These are phyloP conservation scores for Erodium trifolium DNA, from an alignment of 441 rosid species.

Conservation along the genomic window DNA sequence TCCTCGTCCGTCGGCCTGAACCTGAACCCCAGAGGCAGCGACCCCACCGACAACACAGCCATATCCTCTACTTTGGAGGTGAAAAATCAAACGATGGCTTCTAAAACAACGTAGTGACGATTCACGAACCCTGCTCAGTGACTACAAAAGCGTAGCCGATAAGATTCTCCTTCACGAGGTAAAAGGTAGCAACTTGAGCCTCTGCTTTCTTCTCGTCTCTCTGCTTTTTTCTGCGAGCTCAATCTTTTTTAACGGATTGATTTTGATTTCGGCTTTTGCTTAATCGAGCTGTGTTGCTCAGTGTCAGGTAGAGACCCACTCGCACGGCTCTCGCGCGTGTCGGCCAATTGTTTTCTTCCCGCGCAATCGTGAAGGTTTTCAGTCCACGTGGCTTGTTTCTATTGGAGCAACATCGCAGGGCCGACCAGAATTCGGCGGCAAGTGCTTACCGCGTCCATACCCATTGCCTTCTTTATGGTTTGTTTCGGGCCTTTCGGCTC, in stretches of 20 bases:
- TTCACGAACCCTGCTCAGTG: background rate
- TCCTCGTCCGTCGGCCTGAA: constrained; percentile 90
- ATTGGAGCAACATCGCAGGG: background rate
- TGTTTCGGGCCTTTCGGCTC: too few relatives aligned
- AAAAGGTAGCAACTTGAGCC: background rate
- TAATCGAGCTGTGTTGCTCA: too few relatives aligned
- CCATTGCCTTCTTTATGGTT: background rate
- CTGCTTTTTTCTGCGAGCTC: background rate
- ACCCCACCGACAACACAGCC: constrained; percentile 34
- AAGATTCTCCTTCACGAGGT: constrained; percentile 1
- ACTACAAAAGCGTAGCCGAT: background rate
- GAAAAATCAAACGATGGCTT: background rate
- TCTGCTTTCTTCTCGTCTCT: background rate
- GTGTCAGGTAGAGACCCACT: too few relatives aligned
- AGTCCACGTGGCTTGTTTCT: background rate
- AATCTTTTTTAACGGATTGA: background rate
- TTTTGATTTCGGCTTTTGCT: too few relatives aligned
- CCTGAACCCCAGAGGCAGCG: constrained; percentile 71
- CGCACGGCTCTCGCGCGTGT: background rate
- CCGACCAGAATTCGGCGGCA: background rate
- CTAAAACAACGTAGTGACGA: background rate
- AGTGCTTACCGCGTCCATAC: background rate
- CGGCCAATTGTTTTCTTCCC: background rate
- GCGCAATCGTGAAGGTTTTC: background rate
- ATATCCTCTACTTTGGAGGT: constrained; percentile 14